Conservation (phyloP, 495 filamentous ascomycete species). For the Xylaria curta region DNA sequence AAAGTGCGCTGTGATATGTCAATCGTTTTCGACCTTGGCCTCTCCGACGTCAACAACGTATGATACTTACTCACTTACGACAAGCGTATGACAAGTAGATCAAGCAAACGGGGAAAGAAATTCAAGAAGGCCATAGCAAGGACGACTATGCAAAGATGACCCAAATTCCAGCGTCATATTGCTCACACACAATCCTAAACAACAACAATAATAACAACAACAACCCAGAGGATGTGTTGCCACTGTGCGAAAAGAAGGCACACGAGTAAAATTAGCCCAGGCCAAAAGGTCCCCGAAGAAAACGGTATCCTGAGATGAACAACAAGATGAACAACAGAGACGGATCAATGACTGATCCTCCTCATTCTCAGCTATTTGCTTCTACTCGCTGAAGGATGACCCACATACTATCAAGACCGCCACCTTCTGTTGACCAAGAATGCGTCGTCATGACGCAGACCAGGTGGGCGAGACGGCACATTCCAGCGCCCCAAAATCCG, state of each 20-base stretch:
- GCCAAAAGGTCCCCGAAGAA: not conserved
- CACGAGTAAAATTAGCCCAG: not conserved
- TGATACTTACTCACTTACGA: no score
- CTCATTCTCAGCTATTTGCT: not conserved
- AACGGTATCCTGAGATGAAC: not conserved
- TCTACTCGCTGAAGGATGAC: not conserved
- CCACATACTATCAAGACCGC: not conserved
- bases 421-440: constrained; percentile 28
- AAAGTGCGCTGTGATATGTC: not conserved
- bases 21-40: not conserved
- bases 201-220: not conserved
- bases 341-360: constrained; percentile 1
- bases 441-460: constrained; percentile 35
- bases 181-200: not conserved
- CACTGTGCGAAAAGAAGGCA: not conserved
- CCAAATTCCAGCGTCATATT: constrained; percentile 13
- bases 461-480: constrained; percentile 22
- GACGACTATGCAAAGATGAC: not conserved
- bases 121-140: constrained; percentile 5
- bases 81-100: no score
- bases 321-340: not conserved
- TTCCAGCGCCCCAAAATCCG: constrained; percentile 29
- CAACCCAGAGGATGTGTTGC: not conserved
- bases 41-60: not conserved
- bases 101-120: not conserved